Evolutionary conservation across 1,284 basidiomycete genomes (phyloP).

Genomic region (Malassezia psittaci): DNA sequence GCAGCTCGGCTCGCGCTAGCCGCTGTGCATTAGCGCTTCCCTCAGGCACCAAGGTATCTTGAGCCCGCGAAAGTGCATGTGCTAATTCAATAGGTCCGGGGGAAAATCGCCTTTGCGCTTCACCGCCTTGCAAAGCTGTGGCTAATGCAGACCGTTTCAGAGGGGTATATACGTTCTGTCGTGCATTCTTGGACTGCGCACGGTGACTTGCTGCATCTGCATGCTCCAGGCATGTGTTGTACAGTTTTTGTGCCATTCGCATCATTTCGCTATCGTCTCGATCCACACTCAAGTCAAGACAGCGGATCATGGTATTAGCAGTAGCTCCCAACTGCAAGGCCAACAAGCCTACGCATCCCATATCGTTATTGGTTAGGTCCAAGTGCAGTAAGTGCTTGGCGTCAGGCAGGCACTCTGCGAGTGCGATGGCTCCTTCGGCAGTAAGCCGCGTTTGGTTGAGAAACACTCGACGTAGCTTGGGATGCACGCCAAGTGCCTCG

Average conservation of each 20-base stretch:
- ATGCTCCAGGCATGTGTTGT: neutral
- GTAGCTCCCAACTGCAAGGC: conserved; percentile 74
- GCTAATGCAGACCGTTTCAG: neutral
- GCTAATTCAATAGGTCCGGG: neutral
- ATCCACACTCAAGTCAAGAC: conserved; percentile 61
- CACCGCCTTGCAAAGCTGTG: neutral
- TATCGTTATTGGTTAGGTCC: conserved; percentile 47
- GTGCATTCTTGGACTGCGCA: neutral
- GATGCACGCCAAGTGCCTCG: conserved; percentile 84
- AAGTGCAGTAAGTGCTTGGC: conserved; percentile 75
- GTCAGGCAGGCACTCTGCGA: conserved; percentile 92
- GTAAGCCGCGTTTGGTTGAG: conserved; percentile 71
- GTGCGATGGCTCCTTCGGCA: conserved; percentile 77
- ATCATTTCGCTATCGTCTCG: neutral
- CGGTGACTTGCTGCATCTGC: neutral
- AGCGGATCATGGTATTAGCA: conserved; percentile 71
- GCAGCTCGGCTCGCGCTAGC: neutral
- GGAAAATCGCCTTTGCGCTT: neutral
- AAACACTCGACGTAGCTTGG: conserved; percentile 81
- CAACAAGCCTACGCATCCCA: conserved; percentile 55
- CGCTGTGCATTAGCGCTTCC: neutral
- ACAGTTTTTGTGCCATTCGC: neutral
- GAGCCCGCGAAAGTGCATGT: neutral
- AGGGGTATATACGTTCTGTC: neutral
- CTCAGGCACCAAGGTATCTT: neutral